Percentiles rank a stretch among this genome's conserved stretches.
Conservation (phyloP, 306 rosid species). For the Sphenostylis stenocarpa region DNA sequence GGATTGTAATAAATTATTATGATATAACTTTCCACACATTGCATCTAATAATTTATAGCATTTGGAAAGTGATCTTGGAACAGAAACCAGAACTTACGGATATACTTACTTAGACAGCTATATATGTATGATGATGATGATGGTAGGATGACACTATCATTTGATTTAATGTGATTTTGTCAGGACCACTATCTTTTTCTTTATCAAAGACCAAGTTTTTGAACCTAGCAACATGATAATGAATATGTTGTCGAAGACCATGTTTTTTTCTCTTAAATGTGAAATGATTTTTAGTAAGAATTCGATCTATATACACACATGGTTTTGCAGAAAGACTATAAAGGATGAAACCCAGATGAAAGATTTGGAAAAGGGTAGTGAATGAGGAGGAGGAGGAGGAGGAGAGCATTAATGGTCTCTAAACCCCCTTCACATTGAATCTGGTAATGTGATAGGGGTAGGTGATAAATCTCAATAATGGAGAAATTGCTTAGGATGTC, state of each 20-base stretch:
- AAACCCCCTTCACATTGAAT: background rate
- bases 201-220: background rate
- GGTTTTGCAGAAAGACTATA: too few relatives aligned
- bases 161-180: slow-evolving; percentile 33
- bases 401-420: too few relatives aligned
- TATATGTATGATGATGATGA: background rate
- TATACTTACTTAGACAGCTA: slow-evolving; percentile 30
- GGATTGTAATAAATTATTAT: slow-evolving; percentile 1
- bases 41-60: slow-evolving; percentile 46
- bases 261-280: background rate
- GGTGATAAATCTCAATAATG: slow-evolving; percentile 29
- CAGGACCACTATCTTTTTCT: background rate
- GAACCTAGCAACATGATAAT: background rate
- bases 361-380: too few relatives aligned
- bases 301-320: background rate
- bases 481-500: slow-evolving; percentile 11
- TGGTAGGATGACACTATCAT: slow-evolving; percentile 35
- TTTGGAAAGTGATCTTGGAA: slow-evolving; percentile 38
- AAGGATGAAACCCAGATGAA: too few relatives aligned
- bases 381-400: too few relatives aligned
- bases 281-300: background rate
- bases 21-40: slow-evolving; percentile 26
- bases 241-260: background rate
- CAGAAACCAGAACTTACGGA: slow-evolving; percentile 41
- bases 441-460: background rate